Evolutionary conservation across 1,284 basidiomycete genomes (phyloP).

Genomic region (Ustanciosporium gigantosporum): DNA sequence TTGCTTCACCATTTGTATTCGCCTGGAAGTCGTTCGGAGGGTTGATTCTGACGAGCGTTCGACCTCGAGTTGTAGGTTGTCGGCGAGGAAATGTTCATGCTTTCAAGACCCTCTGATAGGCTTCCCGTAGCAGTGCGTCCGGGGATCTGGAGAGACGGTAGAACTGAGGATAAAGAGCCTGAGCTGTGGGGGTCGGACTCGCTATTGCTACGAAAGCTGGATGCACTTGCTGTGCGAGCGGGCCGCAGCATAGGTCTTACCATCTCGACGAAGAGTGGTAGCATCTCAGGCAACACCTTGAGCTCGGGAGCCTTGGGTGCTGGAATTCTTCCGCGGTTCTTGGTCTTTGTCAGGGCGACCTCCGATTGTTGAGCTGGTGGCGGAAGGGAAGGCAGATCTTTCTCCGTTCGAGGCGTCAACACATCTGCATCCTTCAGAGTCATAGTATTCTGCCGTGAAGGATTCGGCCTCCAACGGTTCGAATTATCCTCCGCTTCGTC

Average conservation of each 20-base stretch:
- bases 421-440: slow-evolving; percentile 4
- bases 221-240: slow-evolving; percentile 35
- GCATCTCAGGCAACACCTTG: slow-evolving; percentile 64
- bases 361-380: not conserved
- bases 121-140: slow-evolving; percentile 3
- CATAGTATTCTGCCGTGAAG: slow-evolving; percentile 24
- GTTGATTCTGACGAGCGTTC: not conserved
- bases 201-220: slow-evolving; percentile 15
- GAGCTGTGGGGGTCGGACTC: slow-evolving; percentile 23
- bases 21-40: slow-evolving; percentile 19
- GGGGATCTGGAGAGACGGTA: slow-evolving; percentile 3
- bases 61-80: slow-evolving; percentile 6
- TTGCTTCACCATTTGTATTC: slow-evolving; percentile 31
- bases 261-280: slow-evolving; percentile 55
- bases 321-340: slow-evolving; percentile 64
- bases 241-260: slow-evolving; percentile 39
- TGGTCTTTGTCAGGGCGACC: slow-evolving; percentile 44
- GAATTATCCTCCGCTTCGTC: slow-evolving; percentile 10
- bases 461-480: slow-evolving; percentile 27
- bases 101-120: slow-evolving; percentile 7
- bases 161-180: not conserved
- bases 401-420: slow-evolving; percentile 15
- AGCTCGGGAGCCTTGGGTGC: slow-evolving; percentile 75
- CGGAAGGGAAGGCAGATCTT: slow-evolving; percentile 44
- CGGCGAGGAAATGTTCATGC: slow-evolving; percentile 15